Evolutionary conservation across 495 filamentous ascomycete species (phyloP).

Genomic region (Astrocystis sublimbata): DNA sequence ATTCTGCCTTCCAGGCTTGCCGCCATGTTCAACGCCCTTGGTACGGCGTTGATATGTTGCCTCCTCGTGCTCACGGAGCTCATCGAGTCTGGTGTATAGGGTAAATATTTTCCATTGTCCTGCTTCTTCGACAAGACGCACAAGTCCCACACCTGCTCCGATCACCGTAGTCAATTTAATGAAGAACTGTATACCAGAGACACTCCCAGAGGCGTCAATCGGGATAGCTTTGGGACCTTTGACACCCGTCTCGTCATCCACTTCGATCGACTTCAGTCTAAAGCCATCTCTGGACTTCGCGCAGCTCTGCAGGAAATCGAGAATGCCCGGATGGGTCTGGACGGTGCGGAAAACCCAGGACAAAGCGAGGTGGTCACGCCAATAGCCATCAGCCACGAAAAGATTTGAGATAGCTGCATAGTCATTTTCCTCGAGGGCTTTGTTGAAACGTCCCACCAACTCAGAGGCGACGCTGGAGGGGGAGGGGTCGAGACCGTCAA

Average conservation of each 20-base stretch:
- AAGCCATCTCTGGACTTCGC: slow-evolving; percentile 21
- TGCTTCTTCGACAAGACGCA: slow-evolving; percentile 42
- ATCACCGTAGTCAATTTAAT: slow-evolving; percentile 54
- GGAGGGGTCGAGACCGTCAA: not conserved
- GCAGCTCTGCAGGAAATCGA: slow-evolving; percentile 40
- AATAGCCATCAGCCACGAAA: slow-evolving; percentile 57
- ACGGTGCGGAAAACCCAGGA: slow-evolving; percentile 59
- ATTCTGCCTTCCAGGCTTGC: slow-evolving; percentile 57
- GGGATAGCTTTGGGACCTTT: slow-evolving; percentile 45
- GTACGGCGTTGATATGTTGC: slow-evolving; percentile 49
- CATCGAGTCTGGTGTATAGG: slow-evolving; percentile 58
- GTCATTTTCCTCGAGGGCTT: slow-evolving; percentile 38
- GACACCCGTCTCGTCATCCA: slow-evolving; percentile 38
- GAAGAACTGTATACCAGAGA: slow-evolving; percentile 52
- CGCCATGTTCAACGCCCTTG: not conserved
- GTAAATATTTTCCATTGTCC: slow-evolving; percentile 62
- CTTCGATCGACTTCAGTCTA: slow-evolving; percentile 43
- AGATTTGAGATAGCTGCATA: slow-evolving; percentile 31
- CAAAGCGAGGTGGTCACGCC: slow-evolving; percentile 60
- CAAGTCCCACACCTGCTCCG: slow-evolving; percentile 56
- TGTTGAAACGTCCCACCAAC: slow-evolving; percentile 40
- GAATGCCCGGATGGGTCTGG: slow-evolving; percentile 50
- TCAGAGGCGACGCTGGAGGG: not conserved
- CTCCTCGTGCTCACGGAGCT: slow-evolving; percentile 53
- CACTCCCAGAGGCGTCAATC: slow-evolving; percentile 43